These are phyloP conservation scores for Xerocomus spinulosus DNA, from an alignment of 768 basidiomycete species.

Conservation along the genomic window DNA sequence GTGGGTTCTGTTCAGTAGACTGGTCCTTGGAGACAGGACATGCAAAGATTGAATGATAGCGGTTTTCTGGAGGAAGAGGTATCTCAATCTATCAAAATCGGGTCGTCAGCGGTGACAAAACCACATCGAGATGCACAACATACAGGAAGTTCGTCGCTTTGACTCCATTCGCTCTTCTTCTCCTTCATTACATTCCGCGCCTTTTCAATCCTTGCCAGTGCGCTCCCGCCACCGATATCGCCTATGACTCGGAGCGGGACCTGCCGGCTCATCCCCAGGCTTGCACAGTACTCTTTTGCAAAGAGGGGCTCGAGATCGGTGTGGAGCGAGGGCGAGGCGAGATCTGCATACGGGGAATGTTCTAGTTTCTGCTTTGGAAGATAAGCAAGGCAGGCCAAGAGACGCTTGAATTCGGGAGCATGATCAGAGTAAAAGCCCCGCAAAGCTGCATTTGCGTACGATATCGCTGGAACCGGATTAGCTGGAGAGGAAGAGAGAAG, in stretches of 20 bases:
- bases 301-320: conserved; percentile 79
- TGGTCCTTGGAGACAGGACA: conserved; percentile 99
- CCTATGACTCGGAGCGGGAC: conserved; percentile 85
- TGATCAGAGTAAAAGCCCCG: conserved; percentile 61
- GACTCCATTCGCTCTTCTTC: conserved; percentile 89
- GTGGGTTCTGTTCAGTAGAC: conserved; percentile 87
- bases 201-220: conserved; percentile 89
- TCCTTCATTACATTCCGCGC: conserved; percentile 92
- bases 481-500: conserved; percentile 60
- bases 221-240: conserved; percentile 90
- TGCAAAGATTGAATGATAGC: conserved; percentile 96
- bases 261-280: conserved; percentile 83
- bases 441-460: conserved; percentile 69
- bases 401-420: conserved; percentile 57
- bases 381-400: conserved; percentile 66
- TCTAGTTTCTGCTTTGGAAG: conserved; percentile 65
- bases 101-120: background rate
- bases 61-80: conserved; percentile 75
- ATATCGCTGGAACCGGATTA: conserved; percentile 54
- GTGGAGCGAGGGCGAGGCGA: conserved; percentile 68
- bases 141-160: conserved; percentile 85
- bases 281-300: conserved; percentile 84
- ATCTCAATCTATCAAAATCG: conserved; percentile 75
- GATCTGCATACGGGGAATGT: conserved; percentile 68
- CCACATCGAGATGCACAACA: conserved; percentile 1